These are phyloP conservation scores for Aspergillus jensenii DNA, from an alignment of 2,329 filamentous ascomycete species.

Conservation along the genomic window DNA sequence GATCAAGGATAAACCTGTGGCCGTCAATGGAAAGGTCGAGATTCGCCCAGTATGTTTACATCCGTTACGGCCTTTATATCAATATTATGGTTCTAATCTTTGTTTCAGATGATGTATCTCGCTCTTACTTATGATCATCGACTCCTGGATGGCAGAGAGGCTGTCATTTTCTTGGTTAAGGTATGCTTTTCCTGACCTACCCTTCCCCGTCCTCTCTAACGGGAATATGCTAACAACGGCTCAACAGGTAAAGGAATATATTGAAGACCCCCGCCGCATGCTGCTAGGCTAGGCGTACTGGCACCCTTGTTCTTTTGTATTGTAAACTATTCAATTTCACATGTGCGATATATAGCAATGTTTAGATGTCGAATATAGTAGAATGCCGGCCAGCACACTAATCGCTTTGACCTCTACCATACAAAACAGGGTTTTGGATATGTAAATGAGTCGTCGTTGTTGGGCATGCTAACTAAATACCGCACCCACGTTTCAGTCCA, in stretches of 20 bases:
- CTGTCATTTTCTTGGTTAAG: constrained; percentile 94
- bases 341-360: constrained; percentile 12
- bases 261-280: constrained; percentile 94
- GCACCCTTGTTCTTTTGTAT: constrained; percentile 1
- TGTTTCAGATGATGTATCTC: constrained; percentile 88
- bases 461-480: not conserved
- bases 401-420: not conserved
- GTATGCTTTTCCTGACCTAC: constrained; percentile 31
- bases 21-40: constrained; percentile 89
- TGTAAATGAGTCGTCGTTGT: not conserved
- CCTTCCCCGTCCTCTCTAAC: not conserved
- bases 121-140: constrained; percentile 97
- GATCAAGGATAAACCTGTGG: constrained; percentile 91
- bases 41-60: constrained; percentile 66
- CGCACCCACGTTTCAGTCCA: not conserved
- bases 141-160: constrained; percentile 90
- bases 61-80: not conserved
- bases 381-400: not conserved
- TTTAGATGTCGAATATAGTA: not conserved
- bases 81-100: constrained; percentile 15
- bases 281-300: constrained; percentile 55
- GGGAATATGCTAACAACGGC: constrained; percentile 11
- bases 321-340: constrained; percentile 28
- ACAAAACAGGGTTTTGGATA: not conserved
- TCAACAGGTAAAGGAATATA: constrained; percentile 78